A percentile compares a stretch with the other conserved stretches of the same genome.
Evolutionary conservation across 208 protist genomes (phyloP).

Genomic region (Sergeia podlipaevii): DNA sequence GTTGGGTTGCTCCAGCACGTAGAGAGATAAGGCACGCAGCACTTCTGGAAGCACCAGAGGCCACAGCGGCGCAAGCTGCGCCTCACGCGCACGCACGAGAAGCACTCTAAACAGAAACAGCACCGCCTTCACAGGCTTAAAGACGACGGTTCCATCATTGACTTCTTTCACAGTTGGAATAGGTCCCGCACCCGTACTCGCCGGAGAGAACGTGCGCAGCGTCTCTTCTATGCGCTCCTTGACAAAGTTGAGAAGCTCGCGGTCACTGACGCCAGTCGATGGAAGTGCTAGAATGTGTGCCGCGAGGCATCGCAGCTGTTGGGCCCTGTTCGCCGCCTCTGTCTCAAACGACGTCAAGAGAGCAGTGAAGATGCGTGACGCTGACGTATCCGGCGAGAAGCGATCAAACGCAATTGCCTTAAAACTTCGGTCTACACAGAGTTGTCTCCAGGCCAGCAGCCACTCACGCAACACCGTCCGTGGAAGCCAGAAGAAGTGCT

Average conservation of each 20-base stretch:
- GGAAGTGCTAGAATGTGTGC: slow-evolving; percentile 28
- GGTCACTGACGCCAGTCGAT: slow-evolving; percentile 13
- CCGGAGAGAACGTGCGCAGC: slow-evolving; percentile 21
- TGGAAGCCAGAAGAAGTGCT: slow-evolving; percentile 44
- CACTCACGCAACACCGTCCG: slow-evolving; percentile 32
- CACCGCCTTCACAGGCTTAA: slow-evolving; percentile 26
- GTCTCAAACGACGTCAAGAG: slow-evolving; percentile 34
- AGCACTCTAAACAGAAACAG: slow-evolving; percentile 62
- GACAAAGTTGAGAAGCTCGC: slow-evolving; percentile 35
- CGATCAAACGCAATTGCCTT: slow-evolving; percentile 12
- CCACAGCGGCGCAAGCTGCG: slow-evolving; percentile 40
- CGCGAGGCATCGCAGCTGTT: slow-evolving; percentile 23
- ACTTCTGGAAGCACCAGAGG: slow-evolving; percentile 45
- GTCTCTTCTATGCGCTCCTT: slow-evolving; percentile 34
- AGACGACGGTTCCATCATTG: slow-evolving; percentile 12
- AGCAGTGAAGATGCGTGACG: slow-evolving; percentile 19
- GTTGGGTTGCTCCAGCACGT: not conserved
- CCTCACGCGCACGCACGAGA: slow-evolving; percentile 21
- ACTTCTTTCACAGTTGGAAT: slow-evolving; percentile 12
- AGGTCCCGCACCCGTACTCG: not conserved
- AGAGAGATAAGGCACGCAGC: slow-evolving; percentile 5
- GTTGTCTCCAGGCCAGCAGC: slow-evolving; percentile 20
- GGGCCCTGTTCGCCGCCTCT: slow-evolving; percentile 32
- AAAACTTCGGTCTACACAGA: slow-evolving; percentile 20
- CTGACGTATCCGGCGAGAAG: slow-evolving; percentile 11